These are phyloP conservation scores for Pichia sp. DNA, from an alignment of 1,139 yeast species.

Conservation along the genomic window DNA sequence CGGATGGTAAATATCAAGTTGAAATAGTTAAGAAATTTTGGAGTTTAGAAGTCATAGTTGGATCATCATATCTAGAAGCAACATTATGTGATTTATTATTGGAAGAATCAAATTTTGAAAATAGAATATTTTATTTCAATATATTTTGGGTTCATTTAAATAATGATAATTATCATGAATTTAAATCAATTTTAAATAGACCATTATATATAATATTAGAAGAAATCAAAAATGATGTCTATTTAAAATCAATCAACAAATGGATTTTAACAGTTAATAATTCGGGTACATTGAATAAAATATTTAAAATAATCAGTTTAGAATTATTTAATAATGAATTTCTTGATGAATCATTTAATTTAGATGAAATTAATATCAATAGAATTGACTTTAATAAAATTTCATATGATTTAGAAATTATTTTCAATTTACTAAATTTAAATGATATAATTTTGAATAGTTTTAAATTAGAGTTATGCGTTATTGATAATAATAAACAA, in stretches of 20 bases:
- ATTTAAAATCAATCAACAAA: constrained; percentile 42
- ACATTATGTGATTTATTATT: constrained; percentile 47
- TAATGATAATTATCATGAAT: constrained; percentile 29
- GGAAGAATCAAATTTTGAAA: constrained; percentile 29
- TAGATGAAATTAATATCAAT: constrained; percentile 21
- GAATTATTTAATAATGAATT: constrained; percentile 42
- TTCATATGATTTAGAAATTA: constrained; percentile 47
- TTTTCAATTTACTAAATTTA: constrained; percentile 45
- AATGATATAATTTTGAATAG: constrained; percentile 40
- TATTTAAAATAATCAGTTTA: constrained; percentile 50
- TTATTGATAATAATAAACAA: constrained; percentile 43
- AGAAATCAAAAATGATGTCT: constrained; percentile 42
- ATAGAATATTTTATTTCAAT: constrained; percentile 44
- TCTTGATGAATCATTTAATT: constrained; percentile 19
- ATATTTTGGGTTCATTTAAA: constrained; percentile 56
- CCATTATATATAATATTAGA: constrained; percentile 70
- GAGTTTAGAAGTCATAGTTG: constrained; percentile 36
- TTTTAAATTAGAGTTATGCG: constrained; percentile 50
- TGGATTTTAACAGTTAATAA: constrained; percentile 51
- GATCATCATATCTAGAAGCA: constrained; percentile 49
- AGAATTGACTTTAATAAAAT: constrained; percentile 55
- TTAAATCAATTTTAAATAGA: constrained; percentile 46
- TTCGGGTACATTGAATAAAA: constrained; percentile 51
- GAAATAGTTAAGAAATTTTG: constrained; percentile 53
- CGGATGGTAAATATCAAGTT: constrained; percentile 49